These are phyloP conservation scores for Termitomyces sp. DNA, from an alignment of 768 basidiomycete genomes.

Conservation along the genomic window DNA sequence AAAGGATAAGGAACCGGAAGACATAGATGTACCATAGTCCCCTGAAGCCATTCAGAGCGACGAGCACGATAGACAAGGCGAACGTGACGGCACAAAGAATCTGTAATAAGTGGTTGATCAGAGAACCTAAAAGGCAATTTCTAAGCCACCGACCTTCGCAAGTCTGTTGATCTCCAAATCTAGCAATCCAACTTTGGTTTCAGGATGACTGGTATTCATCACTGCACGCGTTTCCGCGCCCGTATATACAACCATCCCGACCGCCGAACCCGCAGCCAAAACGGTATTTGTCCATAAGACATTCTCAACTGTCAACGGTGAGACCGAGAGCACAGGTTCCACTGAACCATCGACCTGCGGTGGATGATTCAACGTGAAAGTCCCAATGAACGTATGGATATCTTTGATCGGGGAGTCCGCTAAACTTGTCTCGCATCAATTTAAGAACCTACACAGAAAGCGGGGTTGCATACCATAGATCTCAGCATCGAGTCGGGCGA, in stretches of 20 bases:
- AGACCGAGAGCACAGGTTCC: conserved; percentile 47
- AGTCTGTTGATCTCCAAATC: conserved; percentile 95
- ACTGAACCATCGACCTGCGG: conserved; percentile 25
- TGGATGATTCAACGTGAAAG: conserved; percentile 72
- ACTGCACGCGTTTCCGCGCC: conserved; percentile 95
- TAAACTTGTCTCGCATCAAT: conserved; percentile 29
- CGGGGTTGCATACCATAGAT: conserved; percentile 67
- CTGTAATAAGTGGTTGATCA: conserved; percentile 35
- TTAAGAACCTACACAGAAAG: conserved; percentile 5
- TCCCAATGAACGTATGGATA: conserved; percentile 93
- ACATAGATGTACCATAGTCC: conserved; percentile 96
- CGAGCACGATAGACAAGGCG: conserved; percentile 84
- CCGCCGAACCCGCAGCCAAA: conserved; percentile 88
- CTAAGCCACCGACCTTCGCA: conserved; percentile 80
- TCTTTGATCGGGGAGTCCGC: conserved; percentile 97
- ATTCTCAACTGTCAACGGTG: conserved; percentile 93
- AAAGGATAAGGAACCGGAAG: conserved; percentile 94
- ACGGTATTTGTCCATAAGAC: conserved; percentile 98
- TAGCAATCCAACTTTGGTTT: conserved; percentile 88
- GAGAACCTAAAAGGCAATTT: background rate
- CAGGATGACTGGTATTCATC: conserved; percentile 98
- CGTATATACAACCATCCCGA: conserved; percentile 93
- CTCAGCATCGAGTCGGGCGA: conserved; percentile 78
- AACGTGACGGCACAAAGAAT: conserved; percentile 96
- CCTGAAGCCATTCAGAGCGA: conserved; percentile 94